phyloP scores from a whole-genome alignment of 2,329 filamentous ascomycete species.

The Rutstroemia sp. region DNA sequence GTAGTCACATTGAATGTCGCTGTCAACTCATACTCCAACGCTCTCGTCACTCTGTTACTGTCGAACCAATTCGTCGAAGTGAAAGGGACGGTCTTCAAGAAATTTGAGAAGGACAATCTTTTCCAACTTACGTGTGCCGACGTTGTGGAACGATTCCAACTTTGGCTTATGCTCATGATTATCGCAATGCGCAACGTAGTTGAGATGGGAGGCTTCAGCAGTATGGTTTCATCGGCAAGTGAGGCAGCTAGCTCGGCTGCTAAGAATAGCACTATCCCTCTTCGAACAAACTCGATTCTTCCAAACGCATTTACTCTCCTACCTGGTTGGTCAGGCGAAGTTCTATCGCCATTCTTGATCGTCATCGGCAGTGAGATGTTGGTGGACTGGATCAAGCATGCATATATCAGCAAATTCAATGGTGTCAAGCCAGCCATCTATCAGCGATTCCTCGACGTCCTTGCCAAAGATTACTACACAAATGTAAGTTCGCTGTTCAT shows the following conservation, averaged over 20 bases:
- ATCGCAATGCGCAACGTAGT: constrained; percentile 95
- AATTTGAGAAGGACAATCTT: constrained; percentile 94
- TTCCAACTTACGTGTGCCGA: constrained; percentile 97
- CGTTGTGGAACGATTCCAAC: constrained; percentile 91
- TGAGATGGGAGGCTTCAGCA: constrained; percentile 79
- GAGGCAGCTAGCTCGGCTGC: constrained; percentile 40
- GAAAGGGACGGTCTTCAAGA: constrained; percentile 97
- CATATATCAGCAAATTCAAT: constrained; percentile 98
- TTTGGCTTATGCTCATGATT: constrained; percentile 95
- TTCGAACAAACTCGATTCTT: constrained; percentile 66
- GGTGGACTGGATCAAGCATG: constrained; percentile 95
- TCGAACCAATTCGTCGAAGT: constrained; percentile 99
- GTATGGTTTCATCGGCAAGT: constrained; percentile 38
- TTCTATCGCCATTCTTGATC: constrained; percentile 86
- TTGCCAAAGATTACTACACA: constrained; percentile 97
- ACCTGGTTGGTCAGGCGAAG: constrained; percentile 79
- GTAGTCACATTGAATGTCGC: constrained; percentile 97
- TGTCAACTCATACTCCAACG: constrained; percentile 97
- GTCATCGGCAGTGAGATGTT: constrained; percentile 95
- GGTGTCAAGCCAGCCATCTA: constrained; percentile 91
- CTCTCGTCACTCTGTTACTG: constrained; percentile 80
- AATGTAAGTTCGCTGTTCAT: constrained; percentile 49
- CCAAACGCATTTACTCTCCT: constrained; percentile 88
- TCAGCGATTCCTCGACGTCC: constrained; percentile 79
- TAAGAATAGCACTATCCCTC: constrained; percentile 31